Base-by-base conservation (phyloP, 805 yeast genomes). In the Zygosaccharomyces gambellarensis region DNA sequence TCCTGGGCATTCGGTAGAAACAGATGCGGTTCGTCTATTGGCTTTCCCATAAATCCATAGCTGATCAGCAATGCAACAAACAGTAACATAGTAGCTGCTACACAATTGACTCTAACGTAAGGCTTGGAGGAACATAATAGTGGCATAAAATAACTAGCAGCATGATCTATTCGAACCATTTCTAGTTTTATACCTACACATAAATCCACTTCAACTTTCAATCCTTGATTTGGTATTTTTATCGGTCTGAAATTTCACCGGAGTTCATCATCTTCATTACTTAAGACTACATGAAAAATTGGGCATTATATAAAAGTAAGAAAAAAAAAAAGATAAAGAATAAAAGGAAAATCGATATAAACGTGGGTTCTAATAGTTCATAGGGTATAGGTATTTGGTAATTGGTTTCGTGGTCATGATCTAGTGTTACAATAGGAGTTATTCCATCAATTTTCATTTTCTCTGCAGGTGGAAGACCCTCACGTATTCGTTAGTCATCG, bases 1-100 rank as follows among this genome's bases (percentile, higher is more conserved):
- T 72, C 77, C 41, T 71, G 69, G 0, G 65, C 57, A 39, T 56
- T 58, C 9, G 77, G 77, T 3, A 57, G 55, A 53, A 70, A 72
- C 58, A 68, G 52, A 19, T 43, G 43, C 7, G 63, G 62, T 34
- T 63, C 69, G 39, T 57, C 56, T 43, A 58, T 52, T 36, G 59
- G 61, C 12, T 59, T 56, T 10, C 52, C 46, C 28, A 68, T 47
- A 19, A 61, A 45, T 22, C 51, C 46, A 7, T 69, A 59, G 10
- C 61, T 53, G 36, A 50, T 32, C 49, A 56, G 61, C 30, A 62
- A 47, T 8, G 48, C 17, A 7, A 49, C 25, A 47, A 56, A 68
- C 21, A 63, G 45, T 4, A 41, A 17, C 12, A 52, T 12, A 0
- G 56, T 46, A 14, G 45, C 45, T 12, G 52, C 9, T 4, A 55